Evolutionary conservation across 2,329 filamentous ascomycete species (phyloP).

Genomic region (Lachnellula cervina): DNA sequence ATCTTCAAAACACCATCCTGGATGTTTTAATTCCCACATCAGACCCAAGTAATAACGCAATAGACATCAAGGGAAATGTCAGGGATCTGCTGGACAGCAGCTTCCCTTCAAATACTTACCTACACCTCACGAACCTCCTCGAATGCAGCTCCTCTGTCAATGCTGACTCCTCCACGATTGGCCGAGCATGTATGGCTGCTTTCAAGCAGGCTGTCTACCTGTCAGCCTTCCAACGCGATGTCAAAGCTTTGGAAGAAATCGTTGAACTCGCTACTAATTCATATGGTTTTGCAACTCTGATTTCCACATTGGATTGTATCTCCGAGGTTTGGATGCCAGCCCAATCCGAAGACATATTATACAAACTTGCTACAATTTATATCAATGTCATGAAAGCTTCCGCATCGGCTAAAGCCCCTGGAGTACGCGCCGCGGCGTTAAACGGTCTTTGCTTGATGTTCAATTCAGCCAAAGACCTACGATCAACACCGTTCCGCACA

Average conservation of each 20-base stretch:
- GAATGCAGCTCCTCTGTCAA: neutral
- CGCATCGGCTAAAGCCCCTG: constrained; percentile 24
- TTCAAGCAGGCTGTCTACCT: constrained; percentile 10
- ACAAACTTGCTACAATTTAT: neutral
- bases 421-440: constrained; percentile 45
- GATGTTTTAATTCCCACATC: neutral
- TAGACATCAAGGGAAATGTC: too few species aligned
- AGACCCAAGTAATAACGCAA: too few species aligned
- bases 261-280: neutral
- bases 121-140: neutral
- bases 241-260: constrained; percentile 6
- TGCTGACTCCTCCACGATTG: neutral
- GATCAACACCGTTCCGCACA: neutral
- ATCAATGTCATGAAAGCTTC: neutral
- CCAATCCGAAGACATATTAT: neutral
- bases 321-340: constrained; percentile 7
- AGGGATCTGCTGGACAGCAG: too few species aligned
- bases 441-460: constrained; percentile 36
- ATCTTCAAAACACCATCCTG: neutral
- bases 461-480: neutral
- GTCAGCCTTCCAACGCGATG: neutral
- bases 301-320: constrained; percentile 15
- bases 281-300: constrained; percentile 3
- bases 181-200: neutral
- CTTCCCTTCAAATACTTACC: neutral